Conservation (phyloP, 371 early-diverging fungal species). For the Dinochytrium kinnereticum region DNA sequence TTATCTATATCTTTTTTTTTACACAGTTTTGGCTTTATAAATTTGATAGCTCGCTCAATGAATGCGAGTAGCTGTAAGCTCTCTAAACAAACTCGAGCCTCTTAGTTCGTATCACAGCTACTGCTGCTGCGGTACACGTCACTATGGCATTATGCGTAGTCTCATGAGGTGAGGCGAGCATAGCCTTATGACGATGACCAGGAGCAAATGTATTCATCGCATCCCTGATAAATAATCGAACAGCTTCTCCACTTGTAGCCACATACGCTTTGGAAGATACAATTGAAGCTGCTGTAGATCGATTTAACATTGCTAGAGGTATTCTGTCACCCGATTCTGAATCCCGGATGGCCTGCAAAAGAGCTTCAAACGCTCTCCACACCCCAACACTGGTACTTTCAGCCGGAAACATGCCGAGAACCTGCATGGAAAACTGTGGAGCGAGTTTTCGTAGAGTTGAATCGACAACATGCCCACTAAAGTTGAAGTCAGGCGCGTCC, state of each 20-base stretch:
- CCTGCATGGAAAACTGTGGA: not conserved
- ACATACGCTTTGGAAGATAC: too few relatives aligned
- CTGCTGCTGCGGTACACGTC: not conserved
- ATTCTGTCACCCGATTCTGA: not conserved
- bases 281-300: too few relatives aligned
- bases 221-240: too few relatives aligned
- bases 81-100: not conserved
- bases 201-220: too few relatives aligned
- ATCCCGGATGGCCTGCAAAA: not conserved
- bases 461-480: not conserved
- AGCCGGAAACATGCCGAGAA: constrained; percentile 2
- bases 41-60: too few relatives aligned
- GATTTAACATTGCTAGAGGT: not conserved
- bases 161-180: too few relatives aligned
- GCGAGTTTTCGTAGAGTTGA: not conserved
- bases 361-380: not conserved
- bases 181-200: too few relatives aligned
- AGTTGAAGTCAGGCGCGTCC: too few relatives aligned
- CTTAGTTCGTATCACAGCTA: not conserved
- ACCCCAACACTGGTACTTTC: not conserved
- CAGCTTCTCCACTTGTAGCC: too few relatives aligned
- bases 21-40: too few relatives aligned
- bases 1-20: not conserved
- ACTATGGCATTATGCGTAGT: not conserved
- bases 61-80: too few relatives aligned